Base-by-base conservation (phyloP, 1,139 yeast species). In the Scheffersomyces titani region DNA sequence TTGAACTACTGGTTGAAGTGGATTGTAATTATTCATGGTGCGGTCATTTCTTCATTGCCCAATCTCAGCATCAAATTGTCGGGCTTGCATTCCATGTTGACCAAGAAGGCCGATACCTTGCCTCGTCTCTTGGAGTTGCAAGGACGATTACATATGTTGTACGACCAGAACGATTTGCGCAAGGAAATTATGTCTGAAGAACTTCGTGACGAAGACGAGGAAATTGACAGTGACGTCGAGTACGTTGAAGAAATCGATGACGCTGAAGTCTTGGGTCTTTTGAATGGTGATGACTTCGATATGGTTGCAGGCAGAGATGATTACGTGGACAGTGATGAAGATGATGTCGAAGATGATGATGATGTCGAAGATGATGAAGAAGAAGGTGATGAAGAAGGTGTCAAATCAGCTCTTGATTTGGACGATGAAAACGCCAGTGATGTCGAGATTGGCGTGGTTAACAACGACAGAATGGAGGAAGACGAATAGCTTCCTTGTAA, bases 1-100 rank as follows among this genome's bases (percentile, higher is more conserved):
- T 79, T 94, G 61, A 88, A 89, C 61, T 81, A 86, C 52, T 94
- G 99, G 99, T 87, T 93, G 62, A 91, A 93, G 70, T 93, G 98
- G 96, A 88, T 92, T 53, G 79, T 96, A 66, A 88, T 94, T 51
- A 86, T 90, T 47, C 99, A 96, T 70, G 99, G 99, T 48, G 94
- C 96, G 1, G 77, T 81, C 18, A 75, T 88, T 54, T 83, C 89
- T 30, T 82, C 89, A 19, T 77, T 90, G 56, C 93, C 97, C 51
- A 87, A 89, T 62, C 79, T 90, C 60, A 78, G 85, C 60, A 77
- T 82, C 52, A 86, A 90, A 50, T 77, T 96, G 58, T 86, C 96
- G 3, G 84, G 91, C 45, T 78, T 96, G 62, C 96, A 91, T 66
- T 83, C 94, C 19, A 88, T 94, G 3, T 78, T 94, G 65, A 80